Evolutionary conservation across 208 protist species (phyloP), one percentile per base, ranked within the genome.

Genomic region (Crithidia sp.): DNA sequence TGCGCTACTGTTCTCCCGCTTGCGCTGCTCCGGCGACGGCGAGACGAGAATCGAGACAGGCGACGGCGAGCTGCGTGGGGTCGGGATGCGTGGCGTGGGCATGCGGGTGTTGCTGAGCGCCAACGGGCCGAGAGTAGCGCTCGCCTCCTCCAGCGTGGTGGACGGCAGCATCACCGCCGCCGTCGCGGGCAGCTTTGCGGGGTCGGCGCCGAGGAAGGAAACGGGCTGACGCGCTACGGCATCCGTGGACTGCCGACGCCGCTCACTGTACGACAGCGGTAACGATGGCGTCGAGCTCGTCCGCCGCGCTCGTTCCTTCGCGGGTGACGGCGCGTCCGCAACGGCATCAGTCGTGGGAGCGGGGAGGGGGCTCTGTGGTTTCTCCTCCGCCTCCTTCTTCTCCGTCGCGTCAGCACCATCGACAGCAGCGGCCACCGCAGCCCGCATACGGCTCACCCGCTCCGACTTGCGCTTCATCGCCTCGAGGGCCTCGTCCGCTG

Each of bases 11-110:
- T 55, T 50, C 45, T 45, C 44, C 43, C 64, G 47, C 62, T 56
- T 67, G 41, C 54, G 57, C 74, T 64, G 58, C 65, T 74, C 49
- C 49, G 16, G 68, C n/a, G 56, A 56, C 2, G 58, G 17, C 7
- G 67, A 65, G 50, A 72, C 54, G 63, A 81, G 76, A 53, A 81
- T 75, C 4, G 67, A 66, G 49, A 64, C 64, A 4, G 67, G 76
- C 16, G 57, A 60, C 0, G 53, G 64, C 3, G 69, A 64, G 40
- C 60, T 47, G 41, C 55, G 62, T 17, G 63, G 58, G 4, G 63
- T 50, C 28, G 76, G 76, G 14, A 74, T 10, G 50, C 55, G 62
- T 14, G 63, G 58, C 2, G 63, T 50, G 49, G 76, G 76, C 8
- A 74, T 10, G 50, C 61, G 62, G n/a, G 74, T 74, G 54, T 40